Evolutionary conservation across 1,139 yeast species (phyloP), one percentile per base, ranked within the genome.

Genomic region (Kodamaea alishanica): DNA sequence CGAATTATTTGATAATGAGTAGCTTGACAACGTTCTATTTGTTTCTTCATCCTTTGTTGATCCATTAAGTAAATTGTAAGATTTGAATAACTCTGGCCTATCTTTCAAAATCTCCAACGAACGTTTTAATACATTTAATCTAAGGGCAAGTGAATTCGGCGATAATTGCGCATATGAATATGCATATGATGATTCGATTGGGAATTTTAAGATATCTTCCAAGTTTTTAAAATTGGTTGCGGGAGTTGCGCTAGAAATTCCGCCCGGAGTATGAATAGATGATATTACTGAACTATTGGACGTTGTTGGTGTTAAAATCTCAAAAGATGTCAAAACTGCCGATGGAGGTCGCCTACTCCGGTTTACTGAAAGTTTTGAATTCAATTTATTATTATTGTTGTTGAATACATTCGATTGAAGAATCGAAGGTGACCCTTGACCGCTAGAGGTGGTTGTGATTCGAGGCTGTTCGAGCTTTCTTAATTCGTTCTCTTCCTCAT

Each of bases 101-200:
- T 81, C 89, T 41, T 78, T 62, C 32, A 84, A 60, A 34, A 86
- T 84, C 55, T 86, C 88, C 37, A 87, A 62, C 6, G 94, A 83
- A 46, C 95, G 65, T 52, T 81, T 84, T 51, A 87, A 66, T 12
- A 86, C 89, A 43, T 82, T 81, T 44, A 87, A 64, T 40, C 96
- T 66, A 39, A 86, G 76, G 0, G 94, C 87, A 42, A 87, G 61
- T 1, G 95, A 83, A 52, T 84, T 84, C 15, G 89, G 92, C 4
- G 94, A 82, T 41, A 85, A 66, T 44, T 84, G 87, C 5, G 94
- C 89, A 58, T 86, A 87, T 0, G 95, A 85, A 54, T 84, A 87
- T 2, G 95, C 84, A 55, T 85, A 92, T 2, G 94, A 77, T 8
- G 94, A 84, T 54, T 84, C 92, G 15, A 81, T 78, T 5, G 95